A percentile compares a stretch with the other conserved stretches of the same genome.
These are phyloP conservation scores for Orbilia blumenaviensis DNA, from an alignment of 2,329 filamentous ascomycete species.

Conservation along the genomic window DNA sequence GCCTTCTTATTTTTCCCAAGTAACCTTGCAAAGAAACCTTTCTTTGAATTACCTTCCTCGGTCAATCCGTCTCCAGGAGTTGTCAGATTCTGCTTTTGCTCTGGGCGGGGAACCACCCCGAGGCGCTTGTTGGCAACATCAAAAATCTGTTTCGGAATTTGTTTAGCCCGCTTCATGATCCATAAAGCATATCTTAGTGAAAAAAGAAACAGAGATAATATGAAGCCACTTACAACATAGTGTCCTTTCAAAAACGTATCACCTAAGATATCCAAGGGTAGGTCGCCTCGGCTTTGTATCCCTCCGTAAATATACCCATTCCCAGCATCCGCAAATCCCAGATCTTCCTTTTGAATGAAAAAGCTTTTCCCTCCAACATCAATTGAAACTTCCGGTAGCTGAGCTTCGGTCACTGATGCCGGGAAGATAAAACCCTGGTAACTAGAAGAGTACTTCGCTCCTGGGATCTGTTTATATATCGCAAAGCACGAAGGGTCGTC, in stretches of 20 bases:
- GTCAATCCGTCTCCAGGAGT: conserved; percentile 13
- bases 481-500: conserved; percentile 70
- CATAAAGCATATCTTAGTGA: too few relatives aligned
- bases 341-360: conserved; percentile 70
- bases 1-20: conserved; percentile 43
- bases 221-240: conserved; percentile 67
- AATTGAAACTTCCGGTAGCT: conserved; percentile 71
- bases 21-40: conserved; percentile 6
- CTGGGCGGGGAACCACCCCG: conserved; percentile 68
- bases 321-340: conserved; percentile 69
- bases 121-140: conserved; percentile 71
- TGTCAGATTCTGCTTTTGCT: conserved; percentile 57
- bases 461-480: conserved; percentile 72
- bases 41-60: conserved; percentile 17
- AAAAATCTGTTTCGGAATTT: conserved; percentile 67
- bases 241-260: conserved; percentile 72
- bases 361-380: conserved; percentile 72
- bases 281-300: conserved; percentile 70
- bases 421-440: conserved; percentile 74
- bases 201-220: conserved; percentile 22
- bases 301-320: conserved; percentile 71
- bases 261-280: conserved; percentile 72
- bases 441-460: conserved; percentile 67
- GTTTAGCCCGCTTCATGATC: background rate
- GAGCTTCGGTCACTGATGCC: conserved; percentile 63